phyloP scores from a whole-genome alignment of 1,284 basidiomycete species.

The Cryptococcus sp. region DNA sequence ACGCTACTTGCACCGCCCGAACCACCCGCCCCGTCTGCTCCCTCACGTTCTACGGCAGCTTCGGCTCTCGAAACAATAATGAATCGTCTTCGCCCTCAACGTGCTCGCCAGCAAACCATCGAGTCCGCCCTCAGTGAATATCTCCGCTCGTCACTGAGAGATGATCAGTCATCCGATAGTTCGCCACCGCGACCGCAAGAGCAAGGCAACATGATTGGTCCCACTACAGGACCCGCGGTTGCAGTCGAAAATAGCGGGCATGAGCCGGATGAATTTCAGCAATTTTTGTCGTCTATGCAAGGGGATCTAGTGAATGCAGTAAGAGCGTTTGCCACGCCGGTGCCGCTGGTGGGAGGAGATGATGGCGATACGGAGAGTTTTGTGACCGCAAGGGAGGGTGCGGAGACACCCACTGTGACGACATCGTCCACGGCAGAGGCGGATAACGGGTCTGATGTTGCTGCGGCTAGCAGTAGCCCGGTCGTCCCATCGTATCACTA shows the following conservation, averaged over 20 bases:
- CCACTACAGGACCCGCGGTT: constrained; percentile 3
- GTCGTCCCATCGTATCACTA: constrained; percentile 38
- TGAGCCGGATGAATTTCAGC: constrained; percentile 35
- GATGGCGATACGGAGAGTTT: constrained; percentile 11
- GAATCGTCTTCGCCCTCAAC: constrained; percentile 39
- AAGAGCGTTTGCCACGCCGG: constrained; percentile 38
- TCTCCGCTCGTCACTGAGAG: constrained; percentile 40
- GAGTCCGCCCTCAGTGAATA: constrained; percentile 47
- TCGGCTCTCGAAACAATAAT: constrained; percentile 42
- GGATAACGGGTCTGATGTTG: background rate
- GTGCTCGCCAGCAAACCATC: constrained; percentile 28
- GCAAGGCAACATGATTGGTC: background rate
- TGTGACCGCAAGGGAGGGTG: constrained; percentile 10
- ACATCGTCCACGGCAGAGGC: constrained; percentile 5
- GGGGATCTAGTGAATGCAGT: constrained; percentile 44
- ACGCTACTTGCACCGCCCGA: constrained; percentile 39
- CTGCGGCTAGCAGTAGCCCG: background rate
- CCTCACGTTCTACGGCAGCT: constrained; percentile 25
- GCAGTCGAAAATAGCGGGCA: constrained; percentile 18
- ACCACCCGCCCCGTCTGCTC: constrained; percentile 16
- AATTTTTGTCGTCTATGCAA: constrained; percentile 47
- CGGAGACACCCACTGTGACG: background rate
- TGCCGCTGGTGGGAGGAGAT: constrained; percentile 8
- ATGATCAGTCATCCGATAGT: constrained; percentile 25
- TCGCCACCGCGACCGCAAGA: background rate